Evolutionary conservation across 1,139 yeast species (phyloP).

Genomic region (Hyphopichia buzzinii): DNA sequence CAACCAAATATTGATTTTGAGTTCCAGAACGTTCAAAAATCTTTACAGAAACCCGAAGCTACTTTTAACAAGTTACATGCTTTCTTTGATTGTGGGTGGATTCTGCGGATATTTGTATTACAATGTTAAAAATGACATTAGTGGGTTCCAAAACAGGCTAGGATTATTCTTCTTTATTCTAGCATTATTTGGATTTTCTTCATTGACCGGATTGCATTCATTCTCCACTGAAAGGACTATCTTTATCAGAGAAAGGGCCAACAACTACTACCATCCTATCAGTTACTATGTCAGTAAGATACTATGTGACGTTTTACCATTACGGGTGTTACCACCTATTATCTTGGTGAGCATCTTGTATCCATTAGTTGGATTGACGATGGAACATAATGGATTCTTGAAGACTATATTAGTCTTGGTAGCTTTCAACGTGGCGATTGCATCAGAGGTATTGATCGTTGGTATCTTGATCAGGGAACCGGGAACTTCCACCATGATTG

Average conservation of each 20-base stretch:
- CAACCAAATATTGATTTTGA: conserved; percentile 65
- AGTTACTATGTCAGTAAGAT: conserved; percentile 85
- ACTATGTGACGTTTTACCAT: conserved; percentile 83
- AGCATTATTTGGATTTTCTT: conserved; percentile 90
- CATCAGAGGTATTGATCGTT: conserved; percentile 79
- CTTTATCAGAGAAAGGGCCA: conserved; percentile 88
- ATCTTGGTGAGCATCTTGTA: conserved; percentile 81
- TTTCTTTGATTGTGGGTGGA: conserved; percentile 72
- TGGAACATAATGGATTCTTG: conserved; percentile 75
- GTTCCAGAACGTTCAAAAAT: conserved; percentile 87
- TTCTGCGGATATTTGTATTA: conserved; percentile 87
- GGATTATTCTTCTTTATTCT: conserved; percentile 89
- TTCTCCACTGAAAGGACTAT: conserved; percentile 86
- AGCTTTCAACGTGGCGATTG: conserved; percentile 80
- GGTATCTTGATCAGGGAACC: conserved; percentile 86
- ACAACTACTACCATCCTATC: conserved; percentile 85
- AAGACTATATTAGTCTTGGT: conserved; percentile 69
- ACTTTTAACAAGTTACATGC: conserved; percentile 74
- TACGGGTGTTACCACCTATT: conserved; percentile 87
- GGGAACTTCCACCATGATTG: conserved; percentile 89
- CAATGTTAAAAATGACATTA: conserved; percentile 78
- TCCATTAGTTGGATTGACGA: conserved; percentile 85
- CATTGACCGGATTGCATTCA: conserved; percentile 86
- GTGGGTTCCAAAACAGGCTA: conserved; percentile 93
- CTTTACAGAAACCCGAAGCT: conserved; percentile 88